Evolutionary conservation across 1,139 yeast species (phyloP).

Genomic region (Pichia sp.): DNA sequence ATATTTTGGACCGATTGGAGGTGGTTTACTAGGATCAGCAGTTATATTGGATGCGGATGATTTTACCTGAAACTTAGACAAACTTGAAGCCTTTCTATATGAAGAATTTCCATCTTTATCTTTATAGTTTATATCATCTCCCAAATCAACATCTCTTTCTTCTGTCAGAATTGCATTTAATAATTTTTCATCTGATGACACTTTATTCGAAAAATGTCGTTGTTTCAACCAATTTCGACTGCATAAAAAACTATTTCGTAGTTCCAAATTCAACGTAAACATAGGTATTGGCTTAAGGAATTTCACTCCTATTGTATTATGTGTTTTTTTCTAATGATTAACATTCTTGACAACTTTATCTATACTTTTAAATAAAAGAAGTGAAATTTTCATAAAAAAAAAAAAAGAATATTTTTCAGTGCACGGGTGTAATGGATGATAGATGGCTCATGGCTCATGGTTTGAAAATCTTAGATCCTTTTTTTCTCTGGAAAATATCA

Average conservation of each 20-base stretch:
- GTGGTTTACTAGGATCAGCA: background rate
- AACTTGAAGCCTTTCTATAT: slow-evolving; percentile 3
- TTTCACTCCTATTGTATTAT: too few species aligned
- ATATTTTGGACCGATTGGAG: slow-evolving; percentile 16
- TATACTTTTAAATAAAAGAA: too few species aligned
- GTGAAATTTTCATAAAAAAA: too few species aligned
- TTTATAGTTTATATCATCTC: background rate
- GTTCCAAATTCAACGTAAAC: background rate
- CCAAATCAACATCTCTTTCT: slow-evolving; percentile 9
- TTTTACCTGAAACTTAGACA: background rate
- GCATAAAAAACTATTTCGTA: background rate
- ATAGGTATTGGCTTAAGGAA: too few species aligned
- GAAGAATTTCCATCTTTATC: background rate
- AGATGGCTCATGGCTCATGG: too few species aligned
- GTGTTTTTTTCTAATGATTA: too few species aligned
- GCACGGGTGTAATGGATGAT: too few species aligned
- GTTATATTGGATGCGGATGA: too few species aligned
- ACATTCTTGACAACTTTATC: too few species aligned
- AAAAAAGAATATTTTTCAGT: too few species aligned
- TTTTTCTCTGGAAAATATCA: too few species aligned
- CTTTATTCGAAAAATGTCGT: slow-evolving; percentile 1
- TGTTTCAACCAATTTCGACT: background rate
- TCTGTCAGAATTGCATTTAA: slow-evolving; percentile 11
- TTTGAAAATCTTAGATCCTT: too few species aligned
- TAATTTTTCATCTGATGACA: slow-evolving; percentile 15